Evolutionary conservation across 2,329 filamentous ascomycete genomes (phyloP).

Genomic region (Hypoxylon sp.): DNA sequence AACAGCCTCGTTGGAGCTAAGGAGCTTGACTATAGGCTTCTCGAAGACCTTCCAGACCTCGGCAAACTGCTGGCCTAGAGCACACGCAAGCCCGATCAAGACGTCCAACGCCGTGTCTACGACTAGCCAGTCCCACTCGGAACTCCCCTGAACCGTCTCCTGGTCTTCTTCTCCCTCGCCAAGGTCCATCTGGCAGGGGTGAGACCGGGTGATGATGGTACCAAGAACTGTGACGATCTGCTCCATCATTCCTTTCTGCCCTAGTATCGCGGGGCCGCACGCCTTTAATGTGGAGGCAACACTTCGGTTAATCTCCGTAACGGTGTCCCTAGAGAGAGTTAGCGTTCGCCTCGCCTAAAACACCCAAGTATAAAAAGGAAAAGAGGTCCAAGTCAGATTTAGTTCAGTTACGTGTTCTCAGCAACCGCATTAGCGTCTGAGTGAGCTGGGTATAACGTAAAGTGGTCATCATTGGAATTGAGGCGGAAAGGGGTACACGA

Average conservation of each 20-base stretch:
- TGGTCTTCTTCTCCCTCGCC: conserved; percentile 84
- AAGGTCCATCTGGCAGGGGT: conserved; percentile 93
- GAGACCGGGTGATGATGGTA: conserved; percentile 87
- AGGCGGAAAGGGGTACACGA: conserved; percentile 51
- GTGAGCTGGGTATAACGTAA: conserved; percentile 99
- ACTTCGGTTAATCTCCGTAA: conserved; percentile 96
- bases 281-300: conserved; percentile 91
- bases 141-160: conserved; percentile 81
- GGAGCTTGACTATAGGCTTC: conserved; percentile 90
- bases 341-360: conserved; percentile 29
- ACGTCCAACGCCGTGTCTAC: conserved; percentile 96
- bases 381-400: conserved; percentile 58
- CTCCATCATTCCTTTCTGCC: conserved; percentile 79
- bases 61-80: conserved; percentile 83
- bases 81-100: conserved; percentile 84
- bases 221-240: conserved; percentile 82
- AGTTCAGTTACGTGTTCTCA: conserved; percentile 83
- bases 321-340: conserved; percentile 75
- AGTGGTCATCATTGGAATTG: conserved; percentile 81
- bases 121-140: conserved; percentile 97
- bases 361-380: background rate
- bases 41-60: conserved; percentile 97
- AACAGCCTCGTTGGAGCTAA: conserved; percentile 85
- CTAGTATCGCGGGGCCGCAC: conserved; percentile 88
- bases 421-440: conserved; percentile 93